A percentile compares a stretch with the other conserved stretches of the same genome.
Conservation (phyloP, 345 rosid genomes). For the Camelina sativa region DNA sequence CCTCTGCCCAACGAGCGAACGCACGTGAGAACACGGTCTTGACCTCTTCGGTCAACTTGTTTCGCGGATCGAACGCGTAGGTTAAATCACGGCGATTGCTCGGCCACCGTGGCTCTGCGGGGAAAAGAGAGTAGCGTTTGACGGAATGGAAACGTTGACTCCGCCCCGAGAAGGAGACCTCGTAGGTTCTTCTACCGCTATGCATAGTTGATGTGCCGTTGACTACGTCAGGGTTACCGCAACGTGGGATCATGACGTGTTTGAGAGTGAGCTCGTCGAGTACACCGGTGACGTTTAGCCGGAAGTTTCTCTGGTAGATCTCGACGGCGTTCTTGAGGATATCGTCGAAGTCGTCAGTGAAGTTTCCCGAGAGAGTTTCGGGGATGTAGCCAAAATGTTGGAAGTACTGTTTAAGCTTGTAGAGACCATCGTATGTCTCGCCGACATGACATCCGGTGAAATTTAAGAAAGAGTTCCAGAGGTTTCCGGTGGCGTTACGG, state of each 20-base stretch:
- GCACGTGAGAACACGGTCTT: conserved; percentile 76
- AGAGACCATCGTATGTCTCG: conserved; percentile 35
- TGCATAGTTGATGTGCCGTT: conserved; percentile 84
- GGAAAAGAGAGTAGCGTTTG: conserved; percentile 68
- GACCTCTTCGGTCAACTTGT: conserved; percentile 50
- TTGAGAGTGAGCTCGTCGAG: conserved; percentile 67
- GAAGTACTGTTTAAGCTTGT: conserved; percentile 42
- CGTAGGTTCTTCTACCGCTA: conserved; percentile 48
- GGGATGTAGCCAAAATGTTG: conserved; percentile 45
- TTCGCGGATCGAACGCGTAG: conserved; percentile 63
- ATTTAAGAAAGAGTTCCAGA: conserved; percentile 38
- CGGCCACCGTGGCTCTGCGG: conserved; percentile 80
- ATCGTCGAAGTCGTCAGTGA: conserved; percentile 76
- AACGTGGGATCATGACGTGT: conserved; percentile 67
- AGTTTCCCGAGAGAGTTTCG: conserved; percentile 41
- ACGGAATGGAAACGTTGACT: conserved; percentile 55
- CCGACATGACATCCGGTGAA: conserved; percentile 44
- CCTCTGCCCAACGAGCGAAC: conserved; percentile 71
- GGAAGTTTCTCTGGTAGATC: conserved; percentile 77
- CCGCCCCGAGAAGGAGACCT: conserved; percentile 28
- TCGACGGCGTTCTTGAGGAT: conserved; percentile 61
- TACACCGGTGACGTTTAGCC: conserved; percentile 67
- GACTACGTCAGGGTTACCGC: conserved; percentile 85
- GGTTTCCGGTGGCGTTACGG: conserved; percentile 31
- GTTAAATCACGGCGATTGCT: conserved; percentile 49